A percentile compares a stretch with the other conserved stretches of the same genome.
Evolutionary conservation across 495 filamentous ascomycete species (phyloP).

Genomic region (Cladorrhinum samala): DNA sequence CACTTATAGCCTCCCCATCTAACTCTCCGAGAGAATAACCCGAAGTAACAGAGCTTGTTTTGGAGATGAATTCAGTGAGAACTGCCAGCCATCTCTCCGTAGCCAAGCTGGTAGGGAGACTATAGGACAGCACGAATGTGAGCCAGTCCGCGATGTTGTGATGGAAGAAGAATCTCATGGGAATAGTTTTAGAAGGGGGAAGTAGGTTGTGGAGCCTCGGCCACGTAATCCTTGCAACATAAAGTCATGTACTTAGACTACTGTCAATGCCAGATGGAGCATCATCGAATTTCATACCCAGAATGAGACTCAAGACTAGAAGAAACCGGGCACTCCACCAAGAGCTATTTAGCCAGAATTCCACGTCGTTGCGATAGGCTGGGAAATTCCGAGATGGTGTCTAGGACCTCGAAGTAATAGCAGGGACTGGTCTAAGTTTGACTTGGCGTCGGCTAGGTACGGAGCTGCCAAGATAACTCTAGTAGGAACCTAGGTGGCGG

Average conservation of each 20-base stretch:
- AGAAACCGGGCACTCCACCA: background rate
- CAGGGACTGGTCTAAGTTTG: background rate
- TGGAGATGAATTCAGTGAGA: too few relatives aligned
- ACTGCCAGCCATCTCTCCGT: too few relatives aligned
- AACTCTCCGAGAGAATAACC: background rate
- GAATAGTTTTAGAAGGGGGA: too few relatives aligned
- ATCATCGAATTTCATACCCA: background rate
- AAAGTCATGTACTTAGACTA: background rate
- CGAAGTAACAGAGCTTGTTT: background rate
- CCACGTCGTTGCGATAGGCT: background rate
- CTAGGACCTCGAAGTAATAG: background rate
- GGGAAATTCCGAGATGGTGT: background rate
- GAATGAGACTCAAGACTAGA: background rate
- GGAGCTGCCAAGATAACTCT: too few relatives aligned
- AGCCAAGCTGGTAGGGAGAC: too few relatives aligned
- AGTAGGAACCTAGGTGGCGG: background rate
- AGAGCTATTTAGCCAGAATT: conserved; percentile 12
- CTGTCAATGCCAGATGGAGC: background rate
- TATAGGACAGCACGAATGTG: too few relatives aligned
- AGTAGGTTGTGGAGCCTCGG: too few relatives aligned
- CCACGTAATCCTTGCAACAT: background rate
- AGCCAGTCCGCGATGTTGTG: too few relatives aligned
- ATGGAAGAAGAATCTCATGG: too few relatives aligned
- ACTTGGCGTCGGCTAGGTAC: background rate
- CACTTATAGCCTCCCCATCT: background rate